phyloP scores from a whole-genome alignment of 1,284 basidiomycete genomes.

The Cronartium quercuum region DNA sequence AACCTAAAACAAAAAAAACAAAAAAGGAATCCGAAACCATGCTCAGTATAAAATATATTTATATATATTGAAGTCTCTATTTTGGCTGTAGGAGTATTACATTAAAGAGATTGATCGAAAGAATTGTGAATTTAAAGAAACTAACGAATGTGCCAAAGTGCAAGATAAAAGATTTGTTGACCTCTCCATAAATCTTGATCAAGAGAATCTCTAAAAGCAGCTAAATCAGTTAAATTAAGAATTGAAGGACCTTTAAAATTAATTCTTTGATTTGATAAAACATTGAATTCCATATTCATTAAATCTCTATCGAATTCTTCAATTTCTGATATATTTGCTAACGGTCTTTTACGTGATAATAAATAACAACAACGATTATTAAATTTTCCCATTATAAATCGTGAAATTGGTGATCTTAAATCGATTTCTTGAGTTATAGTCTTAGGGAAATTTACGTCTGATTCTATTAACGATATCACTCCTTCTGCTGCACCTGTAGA shows the following conservation, averaged over 20 bases:
- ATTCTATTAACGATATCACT: slow-evolving; percentile 22
- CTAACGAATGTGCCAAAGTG: slow-evolving; percentile 26
- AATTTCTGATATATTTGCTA: slow-evolving; percentile 31
- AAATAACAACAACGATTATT: slow-evolving; percentile 37
- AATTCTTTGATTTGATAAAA: slow-evolving; percentile 11
- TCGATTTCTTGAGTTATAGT: neutral
- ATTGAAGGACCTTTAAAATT: neutral
- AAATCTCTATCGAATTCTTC: slow-evolving; percentile 31
- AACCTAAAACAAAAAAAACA: neutral
- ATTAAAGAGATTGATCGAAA: neutral
- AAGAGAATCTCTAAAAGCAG: neutral
- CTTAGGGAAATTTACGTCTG: slow-evolving; percentile 22
- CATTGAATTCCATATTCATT: slow-evolving; percentile 17
- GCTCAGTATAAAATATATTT: neutral
- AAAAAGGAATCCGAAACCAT: neutral
- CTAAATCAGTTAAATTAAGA: neutral
- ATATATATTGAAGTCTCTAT: neutral
- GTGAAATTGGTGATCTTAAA: slow-evolving; percentile 17
- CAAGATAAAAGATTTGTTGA: slow-evolving; percentile 37
- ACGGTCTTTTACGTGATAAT: slow-evolving; percentile 16
- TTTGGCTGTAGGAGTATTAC: neutral
- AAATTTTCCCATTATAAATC: slow-evolving; percentile 33
- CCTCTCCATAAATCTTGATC: slow-evolving; percentile 22
- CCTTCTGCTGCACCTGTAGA: slow-evolving; percentile 25
- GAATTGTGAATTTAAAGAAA: neutral